Conservation (phyloP, 2,329 filamentous ascomycete species). For the Aspergillus ochraceus region DNA sequence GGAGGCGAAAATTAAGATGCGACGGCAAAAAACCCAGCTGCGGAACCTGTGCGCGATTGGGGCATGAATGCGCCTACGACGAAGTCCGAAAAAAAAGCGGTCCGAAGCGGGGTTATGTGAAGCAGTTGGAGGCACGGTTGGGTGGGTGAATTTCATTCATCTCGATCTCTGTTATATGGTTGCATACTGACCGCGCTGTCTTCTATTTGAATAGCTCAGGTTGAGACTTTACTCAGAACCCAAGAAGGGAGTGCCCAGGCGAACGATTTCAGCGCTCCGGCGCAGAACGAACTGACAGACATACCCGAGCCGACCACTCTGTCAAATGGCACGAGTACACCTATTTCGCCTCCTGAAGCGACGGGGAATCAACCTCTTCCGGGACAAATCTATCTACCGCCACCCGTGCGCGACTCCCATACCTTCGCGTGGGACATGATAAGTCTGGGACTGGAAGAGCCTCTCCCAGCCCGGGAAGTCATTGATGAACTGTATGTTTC, state of each 20-base stretch:
- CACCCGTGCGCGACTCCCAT: constrained; percentile 24
- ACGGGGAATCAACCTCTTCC: constrained; percentile 20
- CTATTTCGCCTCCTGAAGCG: constrained; percentile 28
- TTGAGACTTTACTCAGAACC: constrained; percentile 84
- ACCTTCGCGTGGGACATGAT: constrained; percentile 83
- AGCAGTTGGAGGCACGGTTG: constrained; percentile 86
- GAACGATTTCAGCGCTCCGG: constrained; percentile 21
- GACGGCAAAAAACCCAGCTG: constrained; percentile 83
- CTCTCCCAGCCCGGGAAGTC: constrained; percentile 73
- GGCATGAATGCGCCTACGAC: constrained; percentile 86
- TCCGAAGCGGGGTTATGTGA: constrained; percentile 91
- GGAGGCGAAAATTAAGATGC: constrained; percentile 88
- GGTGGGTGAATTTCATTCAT: constrained; percentile 58
- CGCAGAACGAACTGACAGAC: constrained; percentile 29
- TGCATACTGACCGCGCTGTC: constrained; percentile 11
- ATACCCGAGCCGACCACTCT: constrained; percentile 27
- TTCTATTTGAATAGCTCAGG: constrained; percentile 66
- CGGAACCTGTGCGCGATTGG: constrained; percentile 81
- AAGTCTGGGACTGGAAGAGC: constrained; percentile 76
- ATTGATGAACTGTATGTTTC: constrained; percentile 75
- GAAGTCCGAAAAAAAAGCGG: constrained; percentile 93
- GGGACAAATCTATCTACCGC: constrained; percentile 21
- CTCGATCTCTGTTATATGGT: not conserved
- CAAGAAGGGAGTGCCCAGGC: constrained; percentile 57
- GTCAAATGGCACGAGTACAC: constrained; percentile 19